Evolutionary conservation across 768 basidiomycete species (phyloP), one percentile per base, ranked within the genome.

Genomic region (Gymnopilus junonius): DNA sequence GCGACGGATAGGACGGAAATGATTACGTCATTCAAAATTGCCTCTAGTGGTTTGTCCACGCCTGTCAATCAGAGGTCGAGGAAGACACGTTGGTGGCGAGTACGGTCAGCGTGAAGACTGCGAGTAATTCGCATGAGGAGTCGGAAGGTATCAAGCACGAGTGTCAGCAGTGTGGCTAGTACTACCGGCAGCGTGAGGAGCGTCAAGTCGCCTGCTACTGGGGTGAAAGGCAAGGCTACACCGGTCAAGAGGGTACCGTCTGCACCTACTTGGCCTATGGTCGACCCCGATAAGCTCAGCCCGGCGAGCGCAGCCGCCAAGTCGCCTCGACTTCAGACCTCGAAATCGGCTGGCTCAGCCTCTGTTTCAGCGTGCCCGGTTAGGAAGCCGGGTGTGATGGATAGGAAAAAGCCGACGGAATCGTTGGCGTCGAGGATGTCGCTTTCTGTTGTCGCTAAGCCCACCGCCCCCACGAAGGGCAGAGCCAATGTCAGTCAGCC

Each of bases 31-130:
- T 76, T 75, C 55, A 79, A 14, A 4, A 37, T 27, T 11, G 51
- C 50, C 2, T 4, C 76, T 11, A 77, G 67, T 31, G 54, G 55
- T 7, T 55, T 69, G 6, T 68, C 67, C 73, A 66, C 70, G 27
- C 63, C 67, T 23, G 62, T 59, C 15, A 42, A 42, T 20, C 40
- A 67, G 23, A 74, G 78, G 1, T 74, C 75, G 15, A 70, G 78
- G n/a, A 70, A 70, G 23, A 71, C n/a, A n/a, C 76, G 11, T 80
- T 77, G 0, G 69, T 71, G 1, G 71, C 76, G 5, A 77, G 77
- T 6, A 71, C 73, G 1, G 0, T 74, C 76, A 8, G 69, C 57
- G n/a, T n/a, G n/a, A n/a, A n/a, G n/a, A n/a, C n/a, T n/a, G n/a
- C 62, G 3, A 40, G 59, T n/a, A 54, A 43, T 17, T 69, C 69